Conservation (phyloP, 768 basidiomycete genomes). For the Serendipita sp. region DNA sequence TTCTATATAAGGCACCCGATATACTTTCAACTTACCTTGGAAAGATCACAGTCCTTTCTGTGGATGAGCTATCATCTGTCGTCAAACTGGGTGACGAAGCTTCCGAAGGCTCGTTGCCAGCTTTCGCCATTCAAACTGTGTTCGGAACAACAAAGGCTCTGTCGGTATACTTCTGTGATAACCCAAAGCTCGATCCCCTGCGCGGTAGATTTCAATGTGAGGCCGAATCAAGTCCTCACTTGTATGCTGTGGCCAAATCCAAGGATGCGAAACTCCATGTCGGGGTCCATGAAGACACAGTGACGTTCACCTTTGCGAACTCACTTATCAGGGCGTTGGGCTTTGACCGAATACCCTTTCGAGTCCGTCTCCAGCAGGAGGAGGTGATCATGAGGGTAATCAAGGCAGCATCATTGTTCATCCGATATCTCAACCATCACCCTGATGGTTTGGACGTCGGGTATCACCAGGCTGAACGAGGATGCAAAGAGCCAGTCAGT, state of each 20-base stretch:
- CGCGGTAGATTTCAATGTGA: too few species aligned
- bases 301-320: too few species aligned
- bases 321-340: too few species aligned
- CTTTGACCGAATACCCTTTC: too few species aligned
- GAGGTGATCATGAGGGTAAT: too few species aligned
- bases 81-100: constrained; percentile 22
- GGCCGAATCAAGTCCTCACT: too few species aligned
- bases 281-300: too few species aligned
- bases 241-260: too few species aligned
- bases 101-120: constrained; percentile 38
- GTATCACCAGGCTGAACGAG: constrained; percentile 17
- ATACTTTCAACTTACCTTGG: constrained; percentile 48
- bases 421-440: constrained; percentile 20
- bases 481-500: background rate
- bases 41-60: constrained; percentile 33
- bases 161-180: constrained; percentile 39
- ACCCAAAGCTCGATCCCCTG: too few species aligned
- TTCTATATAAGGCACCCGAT: constrained; percentile 23
- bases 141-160: constrained; percentile 27
- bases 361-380: too few species aligned
- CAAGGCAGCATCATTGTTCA: too few species aligned
- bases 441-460: constrained; percentile 26
- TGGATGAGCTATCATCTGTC: constrained; percentile 36
- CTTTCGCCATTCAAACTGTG: constrained; percentile 20
- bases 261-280: too few species aligned